A percentile compares a stretch with the other conserved stretches of the same genome.
Conservation (phyloP, 345 rosid genomes). For the Aquilaria malaccensis region DNA sequence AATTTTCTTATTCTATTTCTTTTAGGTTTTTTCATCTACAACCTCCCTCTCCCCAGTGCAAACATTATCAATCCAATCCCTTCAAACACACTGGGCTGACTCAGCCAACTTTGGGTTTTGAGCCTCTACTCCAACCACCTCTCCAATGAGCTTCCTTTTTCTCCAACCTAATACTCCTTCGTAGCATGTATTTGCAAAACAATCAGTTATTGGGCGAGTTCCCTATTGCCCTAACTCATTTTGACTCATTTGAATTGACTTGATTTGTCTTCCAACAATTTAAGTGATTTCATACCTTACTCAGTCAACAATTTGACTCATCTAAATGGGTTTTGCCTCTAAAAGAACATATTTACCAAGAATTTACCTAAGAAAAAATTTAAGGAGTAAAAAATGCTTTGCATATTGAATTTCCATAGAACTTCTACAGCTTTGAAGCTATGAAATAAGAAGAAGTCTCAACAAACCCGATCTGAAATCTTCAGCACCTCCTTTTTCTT, state of each 20-base stretch:
- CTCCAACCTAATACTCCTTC: conserved; percentile 57
- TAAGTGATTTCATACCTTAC: conserved; percentile 65
- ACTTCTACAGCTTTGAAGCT: too few species aligned
- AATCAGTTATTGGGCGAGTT: conserved; percentile 58
- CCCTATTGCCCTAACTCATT: conserved; percentile 42
- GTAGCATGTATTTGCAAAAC: conserved; percentile 65
- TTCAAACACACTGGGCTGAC: conserved; percentile 47
- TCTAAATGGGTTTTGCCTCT: conserved; percentile 55
- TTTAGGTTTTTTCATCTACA: conserved; percentile 37
- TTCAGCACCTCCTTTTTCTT: too few species aligned
- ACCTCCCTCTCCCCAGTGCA: conserved; percentile 77
- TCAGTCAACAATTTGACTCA: conserved; percentile 61
- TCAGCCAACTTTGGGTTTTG: conserved; percentile 68
- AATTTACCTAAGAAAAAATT: conserved; percentile 30
- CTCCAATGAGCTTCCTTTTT: conserved; percentile 72
- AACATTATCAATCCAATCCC: conserved; percentile 77
- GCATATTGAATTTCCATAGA: too few species aligned
- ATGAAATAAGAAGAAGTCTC: too few species aligned
- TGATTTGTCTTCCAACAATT: conserved; percentile 78
- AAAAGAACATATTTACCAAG: conserved; percentile 62
- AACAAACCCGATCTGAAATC: too few species aligned
- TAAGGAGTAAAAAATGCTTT: too few species aligned
- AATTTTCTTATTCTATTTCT: conserved; percentile 14
- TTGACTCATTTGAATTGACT: conserved; percentile 55
- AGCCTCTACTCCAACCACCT: conserved; percentile 84